These are phyloP conservation scores for Crucihimalaya himalaica DNA, from an alignment of 345 rosid genomes.

Conservation along the genomic window DNA sequence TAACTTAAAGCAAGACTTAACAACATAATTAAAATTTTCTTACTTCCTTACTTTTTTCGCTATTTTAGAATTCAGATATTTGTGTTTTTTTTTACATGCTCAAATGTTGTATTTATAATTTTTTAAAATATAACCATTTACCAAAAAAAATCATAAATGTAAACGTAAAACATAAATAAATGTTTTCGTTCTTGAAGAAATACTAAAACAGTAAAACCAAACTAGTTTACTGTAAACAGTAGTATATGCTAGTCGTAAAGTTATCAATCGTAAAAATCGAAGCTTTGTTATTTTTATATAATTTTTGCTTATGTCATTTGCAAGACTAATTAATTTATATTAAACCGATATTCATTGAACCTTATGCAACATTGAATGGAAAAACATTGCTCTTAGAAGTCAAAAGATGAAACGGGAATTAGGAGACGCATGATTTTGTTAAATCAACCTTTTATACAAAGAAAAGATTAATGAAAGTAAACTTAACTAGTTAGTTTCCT, in stretches of 20 bases:
- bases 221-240: background rate
- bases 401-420: conserved; percentile 19
- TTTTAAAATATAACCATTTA: too few species aligned
- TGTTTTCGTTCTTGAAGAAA: background rate
- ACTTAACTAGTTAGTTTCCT: background rate
- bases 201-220: background rate
- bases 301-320: background rate
- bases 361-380: conserved; percentile 4
- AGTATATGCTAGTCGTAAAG: background rate
- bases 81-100: background rate
- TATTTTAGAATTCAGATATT: background rate
- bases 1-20: conserved; percentile 22
- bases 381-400: conserved; percentile 27
- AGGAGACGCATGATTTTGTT: conserved; percentile 29
- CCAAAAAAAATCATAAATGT: too few species aligned
- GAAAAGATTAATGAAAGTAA: conserved; percentile 10
- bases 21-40: background rate
- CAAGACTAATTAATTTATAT: background rate
- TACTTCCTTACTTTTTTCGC: background rate
- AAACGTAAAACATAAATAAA: background rate
- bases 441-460: conserved; percentile 17
- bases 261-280: background rate
- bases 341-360: conserved; percentile 27
- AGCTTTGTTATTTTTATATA: background rate
- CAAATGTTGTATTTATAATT: too few species aligned